A percentile compares a stretch with the other conserved stretches of the same genome.
These are phyloP conservation scores for Paraurostyla sp. DNA, from an alignment of 73 alveolate species.

Conservation along the genomic window DNA sequence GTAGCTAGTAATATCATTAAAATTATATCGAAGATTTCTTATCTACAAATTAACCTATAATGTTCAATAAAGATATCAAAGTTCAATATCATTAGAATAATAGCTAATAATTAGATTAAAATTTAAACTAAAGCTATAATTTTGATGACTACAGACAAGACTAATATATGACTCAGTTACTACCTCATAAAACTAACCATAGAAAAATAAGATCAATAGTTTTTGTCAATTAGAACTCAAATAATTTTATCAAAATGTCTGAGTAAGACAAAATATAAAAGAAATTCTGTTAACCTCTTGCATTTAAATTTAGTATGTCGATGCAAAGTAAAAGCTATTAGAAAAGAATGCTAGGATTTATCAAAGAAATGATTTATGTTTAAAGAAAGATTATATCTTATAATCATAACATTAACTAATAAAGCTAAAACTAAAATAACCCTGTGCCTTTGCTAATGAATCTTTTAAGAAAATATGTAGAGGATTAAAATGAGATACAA, in stretches of 20 bases:
- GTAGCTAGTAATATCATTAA: no score
- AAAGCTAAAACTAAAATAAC: not conserved
- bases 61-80: no score
- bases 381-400: not conserved
- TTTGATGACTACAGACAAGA: no score
- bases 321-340: not conserved
- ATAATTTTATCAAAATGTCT: not conserved
- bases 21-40: no score
- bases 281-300: not conserved
- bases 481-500: not conserved
- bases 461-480: not conserved
- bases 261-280: not conserved
- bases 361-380: not conserved
- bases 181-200: no score
- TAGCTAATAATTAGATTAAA: no score
- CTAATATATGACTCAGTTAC: no score
- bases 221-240: no score
- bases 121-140: no score
- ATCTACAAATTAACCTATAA: no score
- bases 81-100: no score
- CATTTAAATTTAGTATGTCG: not conserved
- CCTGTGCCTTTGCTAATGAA: not conserved
- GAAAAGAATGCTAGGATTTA: not conserved
- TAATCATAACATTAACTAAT: not conserved
- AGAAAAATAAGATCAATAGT: no score